Conservation (phyloP, 2,329 filamentous ascomycete genomes). For the Ilyonectria mors-panacis region DNA sequence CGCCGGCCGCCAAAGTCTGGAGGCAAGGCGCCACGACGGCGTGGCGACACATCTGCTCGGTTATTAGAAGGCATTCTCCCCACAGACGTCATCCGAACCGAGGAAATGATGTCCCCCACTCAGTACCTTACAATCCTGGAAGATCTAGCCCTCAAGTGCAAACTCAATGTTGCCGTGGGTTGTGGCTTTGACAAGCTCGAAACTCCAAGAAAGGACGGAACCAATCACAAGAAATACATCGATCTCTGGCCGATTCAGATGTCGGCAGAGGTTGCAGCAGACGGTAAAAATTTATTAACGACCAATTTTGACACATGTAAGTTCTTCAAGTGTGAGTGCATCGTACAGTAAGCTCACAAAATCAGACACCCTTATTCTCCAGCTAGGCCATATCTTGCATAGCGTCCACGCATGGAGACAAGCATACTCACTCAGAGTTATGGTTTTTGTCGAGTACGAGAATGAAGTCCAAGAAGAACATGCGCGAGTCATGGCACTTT, state of each 20-base stretch:
- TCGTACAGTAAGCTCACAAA: constrained; percentile 29
- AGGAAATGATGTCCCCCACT: constrained; percentile 77
- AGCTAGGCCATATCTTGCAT: constrained; percentile 86
- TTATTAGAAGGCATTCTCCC: constrained; percentile 73
- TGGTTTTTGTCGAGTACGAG: constrained; percentile 92
- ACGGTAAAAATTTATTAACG: constrained; percentile 78
- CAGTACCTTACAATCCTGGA: constrained; percentile 88
- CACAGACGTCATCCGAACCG: constrained; percentile 78
- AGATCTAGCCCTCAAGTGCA: constrained; percentile 82
- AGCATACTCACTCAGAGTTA: constrained; percentile 80
- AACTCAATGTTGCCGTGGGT: constrained; percentile 87
- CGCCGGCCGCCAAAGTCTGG: constrained; percentile 50
- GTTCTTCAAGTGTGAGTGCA: constrained; percentile 43
- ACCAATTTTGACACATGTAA: constrained; percentile 93
- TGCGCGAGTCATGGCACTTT: constrained; percentile 77
- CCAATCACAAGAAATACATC: constrained; percentile 81
- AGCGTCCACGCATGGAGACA: constrained; percentile 87
- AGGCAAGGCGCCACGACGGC: constrained; percentile 53
- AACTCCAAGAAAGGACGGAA: constrained; percentile 73
- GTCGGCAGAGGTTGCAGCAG: constrained; percentile 84
- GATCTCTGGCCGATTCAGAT: constrained; percentile 96
- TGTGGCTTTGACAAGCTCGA: constrained; percentile 86
- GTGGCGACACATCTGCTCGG: constrained; percentile 69
- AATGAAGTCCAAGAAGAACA: constrained; percentile 85
- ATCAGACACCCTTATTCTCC: constrained; percentile 82